phyloP scores from a whole-genome alignment of 179 eudicot species.

The Drosera spatulata region DNA sequence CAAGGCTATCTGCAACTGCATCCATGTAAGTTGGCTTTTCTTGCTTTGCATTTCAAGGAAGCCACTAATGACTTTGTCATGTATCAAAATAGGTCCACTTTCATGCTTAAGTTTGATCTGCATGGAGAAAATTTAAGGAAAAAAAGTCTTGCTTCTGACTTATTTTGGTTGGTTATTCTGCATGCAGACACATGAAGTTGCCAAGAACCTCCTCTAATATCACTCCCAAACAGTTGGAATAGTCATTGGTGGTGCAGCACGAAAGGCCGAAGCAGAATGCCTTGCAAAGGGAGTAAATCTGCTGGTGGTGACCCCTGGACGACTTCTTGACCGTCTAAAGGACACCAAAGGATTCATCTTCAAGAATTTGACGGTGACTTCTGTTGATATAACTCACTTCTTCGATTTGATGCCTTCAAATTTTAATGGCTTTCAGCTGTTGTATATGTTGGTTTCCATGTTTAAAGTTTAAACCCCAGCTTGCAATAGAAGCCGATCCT shows the following conservation, averaged over 20 bases:
- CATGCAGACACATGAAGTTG: conserved; percentile 81
- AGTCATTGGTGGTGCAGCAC: conserved; percentile 68
- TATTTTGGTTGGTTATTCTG: conserved; percentile 1
- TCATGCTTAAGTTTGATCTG: background rate
- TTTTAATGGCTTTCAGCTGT: too few species aligned
- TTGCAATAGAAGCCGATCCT: too few species aligned
- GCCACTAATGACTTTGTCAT: too few species aligned
- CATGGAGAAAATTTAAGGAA: background rate
- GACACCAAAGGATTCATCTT: conserved; percentile 69
- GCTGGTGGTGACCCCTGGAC: conserved; percentile 85
- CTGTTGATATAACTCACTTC: background rate
- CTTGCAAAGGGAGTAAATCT: conserved; percentile 76
- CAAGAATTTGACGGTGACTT: conserved; percentile 60
- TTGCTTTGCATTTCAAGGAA: too few species aligned
- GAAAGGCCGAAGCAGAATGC: conserved; percentile 68
- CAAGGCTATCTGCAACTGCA: too few species aligned
- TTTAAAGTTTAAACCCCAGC: too few species aligned
- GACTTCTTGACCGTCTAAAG: conserved; percentile 87
- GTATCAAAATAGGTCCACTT: background rate
- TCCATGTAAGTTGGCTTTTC: too few species aligned
- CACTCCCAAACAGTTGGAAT: conserved; percentile 83
- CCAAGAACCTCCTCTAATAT: conserved; percentile 66
- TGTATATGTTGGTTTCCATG: background rate
- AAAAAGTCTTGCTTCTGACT: background rate
- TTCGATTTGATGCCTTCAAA: too few species aligned